phyloP scores from a whole-genome alignment of 2,329 filamentous ascomycete genomes.

The Chalaropsis thielavioides region DNA sequence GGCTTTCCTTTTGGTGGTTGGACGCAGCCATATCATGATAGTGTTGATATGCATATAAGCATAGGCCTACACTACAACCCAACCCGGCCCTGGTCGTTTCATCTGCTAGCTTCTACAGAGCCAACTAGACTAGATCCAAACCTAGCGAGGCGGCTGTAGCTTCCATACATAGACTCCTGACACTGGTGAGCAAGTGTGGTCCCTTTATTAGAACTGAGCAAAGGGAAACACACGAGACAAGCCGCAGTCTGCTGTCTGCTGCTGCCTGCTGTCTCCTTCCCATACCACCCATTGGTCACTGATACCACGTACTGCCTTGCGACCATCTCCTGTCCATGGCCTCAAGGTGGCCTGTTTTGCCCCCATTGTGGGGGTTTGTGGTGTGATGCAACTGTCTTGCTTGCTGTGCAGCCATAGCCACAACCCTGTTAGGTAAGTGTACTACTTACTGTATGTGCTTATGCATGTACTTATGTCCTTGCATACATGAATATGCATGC shows the following conservation, averaged over 20 bases:
- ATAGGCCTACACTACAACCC: background rate
- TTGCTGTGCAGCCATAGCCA: background rate
- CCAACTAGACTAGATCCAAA: conserved; percentile 1
- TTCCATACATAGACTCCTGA: background rate
- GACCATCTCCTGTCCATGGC: background rate
- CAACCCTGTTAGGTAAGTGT: no score
- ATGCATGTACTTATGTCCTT: no score
- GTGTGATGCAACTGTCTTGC: background rate
- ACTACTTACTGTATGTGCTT: no score
- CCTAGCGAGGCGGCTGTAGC: background rate
- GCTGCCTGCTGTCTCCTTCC: background rate
- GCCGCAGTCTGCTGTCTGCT: background rate
- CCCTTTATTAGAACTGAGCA: background rate
- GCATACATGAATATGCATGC: no score
- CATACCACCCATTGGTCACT: no score
- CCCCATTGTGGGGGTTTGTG: conserved; percentile 8
- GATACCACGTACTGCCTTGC: background rate
- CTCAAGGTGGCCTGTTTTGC: conserved; percentile 10
- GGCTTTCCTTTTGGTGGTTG: background rate
- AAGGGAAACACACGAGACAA: background rate
- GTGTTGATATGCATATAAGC: no score
- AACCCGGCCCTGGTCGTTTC: background rate
- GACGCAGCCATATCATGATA: no score
- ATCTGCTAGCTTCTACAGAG: background rate
- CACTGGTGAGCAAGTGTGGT: background rate